phyloP scores from a whole-genome alignment of 306 rosid species.

The Acacia acuminata region DNA sequence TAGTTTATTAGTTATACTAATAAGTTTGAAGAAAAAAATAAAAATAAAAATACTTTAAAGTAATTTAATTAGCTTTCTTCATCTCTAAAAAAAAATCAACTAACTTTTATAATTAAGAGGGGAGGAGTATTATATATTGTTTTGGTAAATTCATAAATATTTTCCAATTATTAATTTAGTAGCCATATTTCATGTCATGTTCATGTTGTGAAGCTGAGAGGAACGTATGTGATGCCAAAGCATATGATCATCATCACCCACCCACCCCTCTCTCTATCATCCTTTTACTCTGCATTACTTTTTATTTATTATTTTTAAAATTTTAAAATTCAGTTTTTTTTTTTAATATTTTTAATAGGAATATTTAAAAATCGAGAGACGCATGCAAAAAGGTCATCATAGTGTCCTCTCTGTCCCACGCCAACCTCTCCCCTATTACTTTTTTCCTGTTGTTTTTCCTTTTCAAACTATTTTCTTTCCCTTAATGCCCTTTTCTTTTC shows the following conservation, averaged over 20 bases:
- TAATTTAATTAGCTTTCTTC: no score
- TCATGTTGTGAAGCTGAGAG: neutral
- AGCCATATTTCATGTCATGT: neutral
- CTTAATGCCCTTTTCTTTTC: constrained; percentile 27
- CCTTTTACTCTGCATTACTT: neutral
- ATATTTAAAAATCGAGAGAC: constrained; percentile 55
- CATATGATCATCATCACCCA: constrained; percentile 3
- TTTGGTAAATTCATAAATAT: no score
- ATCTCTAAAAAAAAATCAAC: no score
- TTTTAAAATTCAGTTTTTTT: neutral
- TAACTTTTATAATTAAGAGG: no score
- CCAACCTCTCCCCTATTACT: constrained; percentile 8
- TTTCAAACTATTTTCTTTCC: constrained; percentile 45
- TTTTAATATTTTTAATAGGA: constrained; percentile 2
- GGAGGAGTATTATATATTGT: neutral
- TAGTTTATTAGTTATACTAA: no score
- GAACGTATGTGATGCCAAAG: constrained; percentile 1
- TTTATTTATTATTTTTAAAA: neutral
- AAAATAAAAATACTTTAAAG: no score
- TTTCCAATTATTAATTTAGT: neutral
- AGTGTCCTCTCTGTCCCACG: constrained; percentile 49
- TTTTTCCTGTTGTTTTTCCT: neutral
- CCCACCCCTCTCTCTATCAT: neutral
- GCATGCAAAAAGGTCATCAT: constrained; percentile 93
- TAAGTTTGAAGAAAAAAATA: no score